These are phyloP conservation scores for Blastobotrys petasosporus DNA, from an alignment of 1,139 yeast species.

Conservation along the genomic window DNA sequence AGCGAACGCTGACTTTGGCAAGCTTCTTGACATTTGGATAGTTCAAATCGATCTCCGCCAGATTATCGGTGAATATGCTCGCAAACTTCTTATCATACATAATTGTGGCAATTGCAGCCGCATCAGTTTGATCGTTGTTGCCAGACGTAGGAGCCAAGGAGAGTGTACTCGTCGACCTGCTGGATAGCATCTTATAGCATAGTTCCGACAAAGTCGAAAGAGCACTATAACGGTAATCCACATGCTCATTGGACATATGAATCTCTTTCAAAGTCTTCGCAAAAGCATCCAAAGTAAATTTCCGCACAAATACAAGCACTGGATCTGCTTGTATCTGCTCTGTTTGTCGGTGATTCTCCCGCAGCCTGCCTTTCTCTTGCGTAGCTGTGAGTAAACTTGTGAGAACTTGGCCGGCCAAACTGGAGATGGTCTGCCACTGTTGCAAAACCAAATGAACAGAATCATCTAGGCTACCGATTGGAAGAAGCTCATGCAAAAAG, in stretches of 20 bases:
- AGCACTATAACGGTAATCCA: constrained; percentile 46
- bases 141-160: constrained; percentile 21
- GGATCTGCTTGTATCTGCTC: constrained; percentile 45
- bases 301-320: constrained; percentile 66
- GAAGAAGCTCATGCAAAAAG: constrained; percentile 68
- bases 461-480: constrained; percentile 42
- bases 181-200: constrained; percentile 29
- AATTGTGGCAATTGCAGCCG: constrained; percentile 53
- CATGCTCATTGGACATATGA: constrained; percentile 30
- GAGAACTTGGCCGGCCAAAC: constrained; percentile 42
- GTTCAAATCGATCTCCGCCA: constrained; percentile 64
- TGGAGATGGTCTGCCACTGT: constrained; percentile 40
- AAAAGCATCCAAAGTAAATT: constrained; percentile 67
- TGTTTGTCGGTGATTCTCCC: constrained; percentile 23
- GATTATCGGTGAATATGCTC: constrained; percentile 46
- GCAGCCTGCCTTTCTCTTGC: constrained; percentile 36
- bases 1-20: constrained; percentile 51
- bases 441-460: constrained; percentile 17
- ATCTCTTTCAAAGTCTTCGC: constrained; percentile 55
- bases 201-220: constrained; percentile 54
- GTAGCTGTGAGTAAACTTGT: constrained; percentile 48
- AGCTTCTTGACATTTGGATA: constrained; percentile 61
- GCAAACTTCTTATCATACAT: constrained; percentile 66
- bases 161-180: constrained; percentile 24
- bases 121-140: constrained; percentile 35